Evolutionary conservation across 2,329 filamentous ascomycete species (phyloP), one percentile per base, ranked within the genome.

Genomic region (Westerdykella sp.): DNA sequence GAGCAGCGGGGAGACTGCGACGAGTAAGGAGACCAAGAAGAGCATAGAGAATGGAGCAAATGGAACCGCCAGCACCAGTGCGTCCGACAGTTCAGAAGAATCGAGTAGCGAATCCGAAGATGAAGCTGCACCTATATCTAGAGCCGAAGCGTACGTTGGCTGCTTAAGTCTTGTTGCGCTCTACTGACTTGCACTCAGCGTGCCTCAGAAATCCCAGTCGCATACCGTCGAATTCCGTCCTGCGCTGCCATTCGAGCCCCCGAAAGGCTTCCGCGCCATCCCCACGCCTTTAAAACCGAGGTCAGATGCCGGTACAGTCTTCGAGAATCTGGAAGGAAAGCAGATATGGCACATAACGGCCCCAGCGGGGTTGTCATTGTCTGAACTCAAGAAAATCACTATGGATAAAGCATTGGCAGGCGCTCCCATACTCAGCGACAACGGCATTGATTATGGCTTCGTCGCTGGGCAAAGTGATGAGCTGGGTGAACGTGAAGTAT

Each of bases 301-400:
- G 7, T 65, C 60, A 7, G 59, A 57, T 34, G 43, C 57, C 6
- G 41, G 57, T 7, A 69, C 76, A 16, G 66, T 83, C 41, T 80
- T 85, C 54, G 75, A 71, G 55, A 77, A 79, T 53, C 62, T 83
- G 6, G 70, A 80, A 43, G 83, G 82, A 49, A 88, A 87, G 70
- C 81, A 89, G 61, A 73, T 89, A 46, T 90, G 85, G 85, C 86
- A 88, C 62, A 87, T 90, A 54, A 86, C 83, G 9, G 81, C 83
- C 3, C 85, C 85, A 2, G 77, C 80, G 5, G 79, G 79, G 10
- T 69, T 88, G 2, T 80, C 84, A n/a, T 75, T 89, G 44, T 79
- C 78, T 10, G 73, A 83, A 1, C 69, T 89, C 37, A 77, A 81
- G 58, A 75, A 82, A 50, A 70, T 87, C 47, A 75, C 81, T 31